phyloP scores from a whole-genome alignment of 257 asterid genomes.

The Apocynum venetum region DNA sequence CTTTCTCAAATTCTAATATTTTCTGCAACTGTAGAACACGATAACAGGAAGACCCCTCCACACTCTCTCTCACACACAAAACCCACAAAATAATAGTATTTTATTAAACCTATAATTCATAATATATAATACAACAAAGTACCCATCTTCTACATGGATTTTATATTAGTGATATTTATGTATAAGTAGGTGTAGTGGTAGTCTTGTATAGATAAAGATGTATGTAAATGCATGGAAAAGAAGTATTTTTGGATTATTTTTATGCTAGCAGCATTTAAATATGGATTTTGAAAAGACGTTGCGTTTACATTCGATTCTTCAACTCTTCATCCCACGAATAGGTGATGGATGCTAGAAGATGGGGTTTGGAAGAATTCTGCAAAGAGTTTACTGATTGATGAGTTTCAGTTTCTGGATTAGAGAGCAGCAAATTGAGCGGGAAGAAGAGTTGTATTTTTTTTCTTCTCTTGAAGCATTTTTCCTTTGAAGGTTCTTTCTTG shows the following conservation, averaged over 20 bases:
- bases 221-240: constrained; percentile 12
- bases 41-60: constrained; percentile 21
- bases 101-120: not conserved
- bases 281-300: constrained; percentile 33
- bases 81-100: not conserved
- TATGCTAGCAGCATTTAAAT: constrained; percentile 34
- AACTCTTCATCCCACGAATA: constrained; percentile 27
- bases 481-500: constrained; percentile 26
- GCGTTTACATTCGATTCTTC: constrained; percentile 42
- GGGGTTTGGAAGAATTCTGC: constrained; percentile 20
- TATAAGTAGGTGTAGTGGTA: not conserved
- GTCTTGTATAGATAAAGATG: not conserved
- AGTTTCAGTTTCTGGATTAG: constrained; percentile 21
- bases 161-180: not conserved
- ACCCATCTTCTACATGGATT: not conserved
- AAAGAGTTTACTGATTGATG: constrained; percentile 10
- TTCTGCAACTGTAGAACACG: constrained; percentile 41
- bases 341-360: constrained; percentile 19
- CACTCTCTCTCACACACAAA: constrained; percentile 3
- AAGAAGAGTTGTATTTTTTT: constrained; percentile 16
- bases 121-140: constrained; percentile 12
- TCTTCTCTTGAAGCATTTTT: constrained; percentile 20
- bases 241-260: constrained; percentile 2
- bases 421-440: constrained; percentile 29
- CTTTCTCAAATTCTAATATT: constrained; percentile 12